Evolutionary conservation across 768 basidiomycete genomes (phyloP).

Genomic region (Pleurotus pulmonarius): DNA sequence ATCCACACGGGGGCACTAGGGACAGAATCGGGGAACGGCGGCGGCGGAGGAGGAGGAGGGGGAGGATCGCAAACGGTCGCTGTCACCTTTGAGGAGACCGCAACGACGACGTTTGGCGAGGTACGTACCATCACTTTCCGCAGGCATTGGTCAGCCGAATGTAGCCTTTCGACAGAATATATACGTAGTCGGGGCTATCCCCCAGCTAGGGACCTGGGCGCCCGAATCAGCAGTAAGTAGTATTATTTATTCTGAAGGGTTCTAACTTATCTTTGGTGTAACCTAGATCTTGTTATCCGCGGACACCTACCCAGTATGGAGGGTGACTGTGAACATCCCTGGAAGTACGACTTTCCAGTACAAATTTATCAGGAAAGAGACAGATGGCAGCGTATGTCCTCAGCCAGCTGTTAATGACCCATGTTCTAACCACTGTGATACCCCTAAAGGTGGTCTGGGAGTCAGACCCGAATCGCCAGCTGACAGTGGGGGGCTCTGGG

Average conservation of each 20-base stretch:
- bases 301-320: conserved; percentile 53
- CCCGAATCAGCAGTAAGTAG: conserved; percentile 33
- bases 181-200: conserved; percentile 53
- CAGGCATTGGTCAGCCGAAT: neutral
- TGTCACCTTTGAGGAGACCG: conserved; percentile 50
- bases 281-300: conserved; percentile 48
- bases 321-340: conserved; percentile 45
- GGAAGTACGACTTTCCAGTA: conserved; percentile 44
- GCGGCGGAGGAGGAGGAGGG: conserved; percentile 8
- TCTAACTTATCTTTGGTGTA: no score
- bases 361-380: conserved; percentile 59
- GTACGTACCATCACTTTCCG: conserved; percentile 22
- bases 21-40: conserved; percentile 17
- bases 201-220: conserved; percentile 52
- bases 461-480: conserved; percentile 54
- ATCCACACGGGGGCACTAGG: conserved; percentile 46
- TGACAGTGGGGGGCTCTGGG: conserved; percentile 35
- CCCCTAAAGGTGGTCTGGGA: conserved; percentile 48
- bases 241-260: no score
- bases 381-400: conserved; percentile 41
- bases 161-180: conserved; percentile 40
- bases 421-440: conserved; percentile 8
- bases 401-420: conserved; percentile 5
- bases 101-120: conserved; percentile 56
- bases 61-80: conserved; percentile 23